Base-by-base conservation (phyloP, 1,284 basidiomycete species). In the Schizophyllum commune region DNA sequence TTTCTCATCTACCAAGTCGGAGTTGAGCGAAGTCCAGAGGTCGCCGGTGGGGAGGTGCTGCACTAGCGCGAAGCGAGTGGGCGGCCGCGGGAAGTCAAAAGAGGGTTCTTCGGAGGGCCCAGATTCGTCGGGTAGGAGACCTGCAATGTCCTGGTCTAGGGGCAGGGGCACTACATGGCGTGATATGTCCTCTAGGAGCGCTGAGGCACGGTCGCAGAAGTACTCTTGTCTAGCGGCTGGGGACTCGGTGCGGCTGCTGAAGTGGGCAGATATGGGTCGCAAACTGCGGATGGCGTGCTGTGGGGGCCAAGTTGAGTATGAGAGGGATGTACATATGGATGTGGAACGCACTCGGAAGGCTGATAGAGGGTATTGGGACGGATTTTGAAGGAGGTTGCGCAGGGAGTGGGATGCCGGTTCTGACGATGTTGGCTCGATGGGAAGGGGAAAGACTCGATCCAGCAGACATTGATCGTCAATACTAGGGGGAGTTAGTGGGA, bases 11-110 rank as follows among this genome's bases (percentile, higher is more conserved):
- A 71, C 33, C 70, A 72, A 55, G 68, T 79, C 74, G n/a, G 83
- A 78, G 69, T 79, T 80, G 61, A 87, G 77, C n/a, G 89, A 90
- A 7, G 88, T 81, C 86, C 89, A 92, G 75, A 84, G 90, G 63
- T 88, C 85, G 32, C 85, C 88, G 2, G 78, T 80, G 1, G 90
- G 88, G 2, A 92, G 77, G 64, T 83, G 86, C 68, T 92, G 90
- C 63, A 91, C 79, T 21, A 92, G 81, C 3, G 91, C 89, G 71
- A 86, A 91, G 59, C 76, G 79, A 55, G 70, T 71, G 68, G 65
- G 65, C 63, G 70, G 62, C 60, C 65, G 65, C 66, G 67, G 61
- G 58, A 66, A 65, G 22, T 71, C 68, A 59, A 68, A 68, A 58
- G 68, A 57, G 58, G 68, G 66, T 15, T 67, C 57, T 27, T 66